Conservation (phyloP, 345 rosid genomes). For the Draba incana region DNA sequence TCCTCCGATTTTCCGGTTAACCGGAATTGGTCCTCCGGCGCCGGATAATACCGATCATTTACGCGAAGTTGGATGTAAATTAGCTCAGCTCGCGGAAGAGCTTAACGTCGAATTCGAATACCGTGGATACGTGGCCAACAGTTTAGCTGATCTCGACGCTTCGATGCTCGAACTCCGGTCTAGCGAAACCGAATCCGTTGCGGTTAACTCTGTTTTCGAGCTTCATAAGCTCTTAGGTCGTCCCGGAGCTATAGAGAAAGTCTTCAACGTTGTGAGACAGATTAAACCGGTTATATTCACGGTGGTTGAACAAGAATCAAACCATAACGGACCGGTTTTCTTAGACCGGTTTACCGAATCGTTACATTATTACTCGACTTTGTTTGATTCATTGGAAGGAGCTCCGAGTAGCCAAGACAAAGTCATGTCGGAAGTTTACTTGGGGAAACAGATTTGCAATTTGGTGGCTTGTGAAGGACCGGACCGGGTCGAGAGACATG, state of each 20-base stretch:
- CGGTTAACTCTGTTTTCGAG: constrained; percentile 86
- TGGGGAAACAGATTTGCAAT: constrained; percentile 87
- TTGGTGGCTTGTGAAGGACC: constrained; percentile 79
- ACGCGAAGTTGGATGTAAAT: constrained; percentile 79
- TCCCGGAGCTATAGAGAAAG: constrained; percentile 68
- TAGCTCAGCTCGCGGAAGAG: constrained; percentile 77
- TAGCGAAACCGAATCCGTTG: constrained; percentile 61
- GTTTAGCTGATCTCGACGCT: constrained; percentile 81
- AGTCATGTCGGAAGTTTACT: constrained; percentile 74
- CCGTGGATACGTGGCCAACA: constrained; percentile 74
- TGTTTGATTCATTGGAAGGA: constrained; percentile 86
- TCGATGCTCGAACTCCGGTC: constrained; percentile 67
- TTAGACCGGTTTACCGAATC: constrained; percentile 86
- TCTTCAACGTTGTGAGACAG: constrained; percentile 57
- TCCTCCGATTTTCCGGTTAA: constrained; percentile 72
- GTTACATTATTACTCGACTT: constrained; percentile 75
- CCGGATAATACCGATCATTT: constrained; percentile 61
- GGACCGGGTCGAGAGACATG: constrained; percentile 85
- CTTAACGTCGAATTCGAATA: constrained; percentile 73
- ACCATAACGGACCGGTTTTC: constrained; percentile 76
- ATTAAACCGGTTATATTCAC: constrained; percentile 78
- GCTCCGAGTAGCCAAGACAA: constrained; percentile 52
- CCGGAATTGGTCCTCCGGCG: constrained; percentile 82
- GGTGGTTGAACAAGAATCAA: constrained; percentile 83
- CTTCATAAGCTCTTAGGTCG: constrained; percentile 65